A percentile compares a stretch with the other conserved stretches of the same genome.
Conservation (phyloP, 2,329 filamentous ascomycete species). For the Exophiala sp. region DNA sequence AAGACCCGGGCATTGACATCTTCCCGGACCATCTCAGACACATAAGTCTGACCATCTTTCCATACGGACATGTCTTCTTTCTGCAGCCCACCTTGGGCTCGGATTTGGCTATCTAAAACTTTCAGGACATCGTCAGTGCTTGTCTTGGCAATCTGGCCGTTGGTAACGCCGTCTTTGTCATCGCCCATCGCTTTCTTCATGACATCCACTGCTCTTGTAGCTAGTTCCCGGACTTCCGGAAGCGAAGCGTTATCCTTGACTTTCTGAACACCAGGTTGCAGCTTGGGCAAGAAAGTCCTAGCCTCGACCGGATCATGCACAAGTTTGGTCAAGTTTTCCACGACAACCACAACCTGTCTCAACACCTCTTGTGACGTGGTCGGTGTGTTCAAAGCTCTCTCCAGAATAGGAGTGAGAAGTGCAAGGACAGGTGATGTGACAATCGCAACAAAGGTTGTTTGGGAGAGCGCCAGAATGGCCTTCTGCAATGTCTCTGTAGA, state of each 20-base stretch:
- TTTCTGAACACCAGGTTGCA: conserved; percentile 87
- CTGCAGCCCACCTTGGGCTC: conserved; percentile 63
- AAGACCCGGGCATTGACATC: conserved; percentile 81
- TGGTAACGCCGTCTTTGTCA: conserved; percentile 59
- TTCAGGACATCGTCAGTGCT: conserved; percentile 70
- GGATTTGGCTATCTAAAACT: conserved; percentile 71
- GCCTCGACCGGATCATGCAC: conserved; percentile 96
- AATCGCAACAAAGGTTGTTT: conserved; percentile 96
- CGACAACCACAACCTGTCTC: conserved; percentile 91
- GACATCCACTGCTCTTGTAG: conserved; percentile 73
- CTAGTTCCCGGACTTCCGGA: conserved; percentile 90
- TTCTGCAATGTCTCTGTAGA: conserved; percentile 85
- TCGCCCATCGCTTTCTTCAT: conserved; percentile 90
- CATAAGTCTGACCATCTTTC: conserved; percentile 66
- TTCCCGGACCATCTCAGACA: conserved; percentile 80
- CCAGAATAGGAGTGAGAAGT: conserved; percentile 87
- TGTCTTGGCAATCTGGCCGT: conserved; percentile 59
- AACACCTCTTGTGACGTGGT: conserved; percentile 89
- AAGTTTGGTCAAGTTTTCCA: conserved; percentile 96
- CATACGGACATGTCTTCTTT: conserved; percentile 61
- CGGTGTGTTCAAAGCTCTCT: conserved; percentile 89
- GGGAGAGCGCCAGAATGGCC: conserved; percentile 91
- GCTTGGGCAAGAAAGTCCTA: conserved; percentile 87
- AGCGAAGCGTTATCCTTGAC: conserved; percentile 86
- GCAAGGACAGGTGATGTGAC: conserved; percentile 95